Conservation (phyloP, 1,284 basidiomycete genomes). For the Thelephora terrestris region DNA sequence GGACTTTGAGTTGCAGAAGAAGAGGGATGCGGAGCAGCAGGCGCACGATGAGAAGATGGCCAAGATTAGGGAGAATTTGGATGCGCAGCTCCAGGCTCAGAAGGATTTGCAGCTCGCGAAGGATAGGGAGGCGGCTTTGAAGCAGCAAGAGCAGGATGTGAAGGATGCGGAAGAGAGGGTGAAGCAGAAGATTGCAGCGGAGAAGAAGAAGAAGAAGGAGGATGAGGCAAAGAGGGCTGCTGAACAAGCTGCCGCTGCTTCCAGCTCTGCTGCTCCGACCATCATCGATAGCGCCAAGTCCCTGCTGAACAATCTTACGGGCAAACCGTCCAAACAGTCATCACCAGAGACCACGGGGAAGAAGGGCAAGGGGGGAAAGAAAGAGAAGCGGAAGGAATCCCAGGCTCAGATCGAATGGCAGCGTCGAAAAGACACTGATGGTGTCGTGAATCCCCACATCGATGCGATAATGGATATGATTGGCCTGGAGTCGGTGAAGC, state of each 20-base stretch:
- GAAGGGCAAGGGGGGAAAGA: too few species aligned
- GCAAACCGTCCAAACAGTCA: too few species aligned
- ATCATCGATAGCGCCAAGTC: neutral
- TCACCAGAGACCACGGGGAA: too few species aligned
- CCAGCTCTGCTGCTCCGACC: neutral
- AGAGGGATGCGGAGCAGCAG: conserved; percentile 23
- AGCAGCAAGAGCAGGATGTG: conserved; percentile 26
- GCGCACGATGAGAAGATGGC: conserved; percentile 23
- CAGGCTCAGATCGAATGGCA: conserved; percentile 18
- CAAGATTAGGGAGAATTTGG: conserved; percentile 23
- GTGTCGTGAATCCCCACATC: conserved; percentile 17
- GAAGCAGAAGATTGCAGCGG: too few species aligned
- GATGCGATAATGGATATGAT: conserved; percentile 25
- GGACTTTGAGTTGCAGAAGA: conserved; percentile 23
- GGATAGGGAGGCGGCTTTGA: conserved; percentile 19
- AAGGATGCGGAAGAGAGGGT: conserved; percentile 10
- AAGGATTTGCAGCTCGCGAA: conserved; percentile 21
- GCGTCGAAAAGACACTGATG: conserved; percentile 20
- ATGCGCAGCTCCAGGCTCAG: conserved; percentile 11
- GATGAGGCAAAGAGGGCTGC: too few species aligned
- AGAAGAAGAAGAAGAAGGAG: too few species aligned
- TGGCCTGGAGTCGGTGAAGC: conserved; percentile 24
- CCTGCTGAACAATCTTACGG: too few species aligned
- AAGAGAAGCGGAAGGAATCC: neutral
- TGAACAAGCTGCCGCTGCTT: neutral